Conservation (phyloP, 2,329 filamentous ascomycete genomes). For the Alternaria triticina region DNA sequence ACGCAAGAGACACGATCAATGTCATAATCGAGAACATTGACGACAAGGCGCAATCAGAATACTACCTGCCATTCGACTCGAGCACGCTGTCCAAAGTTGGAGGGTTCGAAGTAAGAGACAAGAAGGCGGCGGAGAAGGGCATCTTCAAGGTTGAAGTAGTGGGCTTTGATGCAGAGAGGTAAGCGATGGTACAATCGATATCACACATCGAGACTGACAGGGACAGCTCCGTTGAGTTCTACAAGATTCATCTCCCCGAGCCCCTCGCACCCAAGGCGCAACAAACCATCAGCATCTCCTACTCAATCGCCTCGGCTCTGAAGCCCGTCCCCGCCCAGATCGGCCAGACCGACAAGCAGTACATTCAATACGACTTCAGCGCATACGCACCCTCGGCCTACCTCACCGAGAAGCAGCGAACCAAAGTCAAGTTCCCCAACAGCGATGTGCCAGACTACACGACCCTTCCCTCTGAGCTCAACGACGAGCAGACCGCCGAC, state of each 20-base stretch:
- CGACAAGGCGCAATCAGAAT: slow-evolving; percentile 79
- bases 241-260: slow-evolving; percentile 77
- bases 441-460: slow-evolving; percentile 85
- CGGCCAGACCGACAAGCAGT: slow-evolving; percentile 85
- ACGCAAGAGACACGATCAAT: slow-evolving; percentile 88
- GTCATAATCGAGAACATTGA: slow-evolving; percentile 91
- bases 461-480: slow-evolving; percentile 65
- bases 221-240: slow-evolving; percentile 68
- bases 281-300: slow-evolving; percentile 86
- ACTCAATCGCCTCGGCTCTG: slow-evolving; percentile 80
- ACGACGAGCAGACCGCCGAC: slow-evolving; percentile 66
- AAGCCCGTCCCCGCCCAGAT: slow-evolving; percentile 81
- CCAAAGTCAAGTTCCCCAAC: slow-evolving; percentile 87
- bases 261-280: slow-evolving; percentile 78
- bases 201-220: background rate
- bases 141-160: slow-evolving; percentile 74
- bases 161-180: slow-evolving; percentile 64
- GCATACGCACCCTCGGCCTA: slow-evolving; percentile 86
- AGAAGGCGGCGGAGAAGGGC: slow-evolving; percentile 74
- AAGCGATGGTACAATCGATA: slow-evolving; percentile 1
- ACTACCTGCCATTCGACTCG: slow-evolving; percentile 86
- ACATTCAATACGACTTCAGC: slow-evolving; percentile 83
- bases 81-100: slow-evolving; percentile 78
- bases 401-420: slow-evolving; percentile 90
- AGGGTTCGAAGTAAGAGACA: slow-evolving; percentile 89